Percentiles rank a stretch among this genome's conserved stretches.
Conservation (phyloP, 2,329 filamentous ascomycete genomes). For the Triangularia verruculosa region DNA sequence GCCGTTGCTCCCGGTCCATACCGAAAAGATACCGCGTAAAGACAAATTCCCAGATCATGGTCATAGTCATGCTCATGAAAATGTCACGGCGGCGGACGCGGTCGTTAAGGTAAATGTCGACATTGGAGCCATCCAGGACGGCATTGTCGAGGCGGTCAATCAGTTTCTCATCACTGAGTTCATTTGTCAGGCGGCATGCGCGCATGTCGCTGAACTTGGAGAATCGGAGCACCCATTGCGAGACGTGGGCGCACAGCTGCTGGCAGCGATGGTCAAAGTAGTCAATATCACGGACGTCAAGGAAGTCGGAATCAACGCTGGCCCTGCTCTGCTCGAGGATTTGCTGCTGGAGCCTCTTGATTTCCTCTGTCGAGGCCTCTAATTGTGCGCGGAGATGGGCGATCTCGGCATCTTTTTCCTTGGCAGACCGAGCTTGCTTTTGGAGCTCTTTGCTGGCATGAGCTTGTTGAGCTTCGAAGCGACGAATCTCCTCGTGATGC, state of each 20-base stretch:
- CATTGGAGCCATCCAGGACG: constrained; percentile 89
- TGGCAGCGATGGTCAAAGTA: constrained; percentile 94
- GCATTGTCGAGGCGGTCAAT: constrained; percentile 93
- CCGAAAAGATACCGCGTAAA: constrained; percentile 98
- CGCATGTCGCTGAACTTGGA: constrained; percentile 96
- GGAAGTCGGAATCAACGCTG: constrained; percentile 55
- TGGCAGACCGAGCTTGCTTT: constrained; percentile 62
- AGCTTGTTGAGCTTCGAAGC: constrained; percentile 67
- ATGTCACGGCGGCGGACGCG: constrained; percentile 86
- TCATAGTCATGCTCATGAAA: constrained; percentile 99
- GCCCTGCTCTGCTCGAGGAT: constrained; percentile 60
- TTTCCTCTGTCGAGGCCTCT: constrained; percentile 63
- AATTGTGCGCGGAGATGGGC: constrained; percentile 74
- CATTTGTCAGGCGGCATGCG: constrained; percentile 75
- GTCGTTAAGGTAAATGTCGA: constrained; percentile 82
- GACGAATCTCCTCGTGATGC: constrained; percentile 67
- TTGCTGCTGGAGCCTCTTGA: constrained; percentile 55
- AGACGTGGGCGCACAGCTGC: constrained; percentile 90
- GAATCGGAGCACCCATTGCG: constrained; percentile 97
- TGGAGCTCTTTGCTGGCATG: constrained; percentile 62
- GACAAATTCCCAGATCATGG: constrained; percentile 98
- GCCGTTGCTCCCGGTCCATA: constrained; percentile 95
- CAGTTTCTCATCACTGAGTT: constrained; percentile 88
- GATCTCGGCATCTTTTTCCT: constrained; percentile 82
- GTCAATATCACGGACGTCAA: constrained; percentile 81